Percentiles rank a stretch among this genome's conserved stretches.
These are phyloP conservation scores for Epichloe scottii DNA, from an alignment of 2,329 filamentous ascomycete species.

Conservation along the genomic window DNA sequence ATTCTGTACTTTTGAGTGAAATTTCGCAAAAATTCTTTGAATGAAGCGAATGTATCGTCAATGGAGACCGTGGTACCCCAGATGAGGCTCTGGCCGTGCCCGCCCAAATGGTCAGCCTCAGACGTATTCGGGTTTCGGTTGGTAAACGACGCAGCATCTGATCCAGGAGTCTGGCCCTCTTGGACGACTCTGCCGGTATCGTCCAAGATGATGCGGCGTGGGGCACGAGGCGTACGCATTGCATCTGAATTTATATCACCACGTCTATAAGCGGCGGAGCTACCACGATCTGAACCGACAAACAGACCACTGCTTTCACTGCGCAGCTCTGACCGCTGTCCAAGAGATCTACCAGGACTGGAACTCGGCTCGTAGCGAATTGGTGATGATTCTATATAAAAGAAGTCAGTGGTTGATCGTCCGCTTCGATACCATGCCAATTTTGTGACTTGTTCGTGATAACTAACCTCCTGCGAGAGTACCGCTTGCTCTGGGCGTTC, in stretches of 20 bases:
- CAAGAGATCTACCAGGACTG: conserved; percentile 56
- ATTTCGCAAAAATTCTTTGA: conserved; percentile 86
- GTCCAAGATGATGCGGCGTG: conserved; percentile 46
- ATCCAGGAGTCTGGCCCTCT: conserved; percentile 37
- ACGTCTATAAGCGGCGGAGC: conserved; percentile 45
- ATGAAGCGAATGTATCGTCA: conserved; percentile 71
- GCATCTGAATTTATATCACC: conserved; percentile 81
- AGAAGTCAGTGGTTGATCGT: conserved; percentile 6
- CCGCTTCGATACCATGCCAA: not conserved
- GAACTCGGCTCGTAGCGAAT: conserved; percentile 86
- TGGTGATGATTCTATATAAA: conserved; percentile 67
- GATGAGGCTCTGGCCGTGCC: conserved; percentile 68
- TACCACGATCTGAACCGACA: conserved; percentile 50
- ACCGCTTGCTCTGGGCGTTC: conserved; percentile 57
- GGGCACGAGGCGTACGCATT: conserved; percentile 39
- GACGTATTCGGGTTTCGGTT: conserved; percentile 72
- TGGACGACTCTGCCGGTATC: conserved; percentile 45
- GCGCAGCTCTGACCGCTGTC: conserved; percentile 56
- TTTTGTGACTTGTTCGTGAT: not conserved
- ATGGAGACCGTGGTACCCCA: conserved; percentile 98
- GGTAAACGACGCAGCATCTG: conserved; percentile 47
- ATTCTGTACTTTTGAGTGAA: conserved; percentile 91
- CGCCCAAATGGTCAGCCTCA: conserved; percentile 79
- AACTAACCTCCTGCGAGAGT: conserved; percentile 49
- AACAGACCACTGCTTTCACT: conserved; percentile 85